These are phyloP conservation scores for Saccharomyces pastorianus DNA, from an alignment of 1,139 yeast species.

Conservation along the genomic window DNA sequence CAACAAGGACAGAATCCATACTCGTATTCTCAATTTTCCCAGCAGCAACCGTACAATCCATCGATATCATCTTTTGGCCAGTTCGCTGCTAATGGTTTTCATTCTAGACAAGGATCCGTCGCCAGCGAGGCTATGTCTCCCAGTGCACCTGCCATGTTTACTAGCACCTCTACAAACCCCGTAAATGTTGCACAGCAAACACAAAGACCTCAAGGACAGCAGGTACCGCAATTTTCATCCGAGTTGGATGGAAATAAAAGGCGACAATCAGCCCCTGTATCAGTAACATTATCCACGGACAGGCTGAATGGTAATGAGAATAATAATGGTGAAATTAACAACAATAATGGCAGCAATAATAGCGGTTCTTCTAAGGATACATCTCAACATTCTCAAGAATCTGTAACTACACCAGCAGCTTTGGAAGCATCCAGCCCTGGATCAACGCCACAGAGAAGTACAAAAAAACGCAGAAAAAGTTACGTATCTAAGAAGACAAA, in stretches of 20 bases:
- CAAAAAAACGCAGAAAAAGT: constrained; percentile 2
- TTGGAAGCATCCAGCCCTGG: not conserved
- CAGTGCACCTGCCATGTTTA: constrained; percentile 15
- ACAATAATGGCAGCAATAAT: not conserved
- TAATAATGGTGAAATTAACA: not conserved
- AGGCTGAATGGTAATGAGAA: not conserved
- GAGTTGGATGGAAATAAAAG: constrained; percentile 2
- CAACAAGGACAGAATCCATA: constrained; percentile 10
- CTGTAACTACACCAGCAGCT: not conserved
- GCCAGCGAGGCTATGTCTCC: constrained; percentile 29
- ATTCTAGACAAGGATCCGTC: constrained; percentile 25
- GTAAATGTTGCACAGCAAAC: constrained; percentile 2
- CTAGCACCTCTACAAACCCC: constrained; percentile 6
- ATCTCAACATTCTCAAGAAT: not conserved
- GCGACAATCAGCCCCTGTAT: not conserved
- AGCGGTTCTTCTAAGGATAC: not conserved
- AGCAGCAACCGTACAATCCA: constrained; percentile 11
- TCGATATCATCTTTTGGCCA: constrained; percentile 21
- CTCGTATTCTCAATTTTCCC: constrained; percentile 23
- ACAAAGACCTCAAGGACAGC: not conserved
- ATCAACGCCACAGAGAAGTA: not conserved
- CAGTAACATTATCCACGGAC: not conserved
- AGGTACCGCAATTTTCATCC: constrained; percentile 2
- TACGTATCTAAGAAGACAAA: not conserved
- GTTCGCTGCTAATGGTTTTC: constrained; percentile 20